phyloP scores from a whole-genome alignment of 2,329 filamentous ascomycete species.

The Dactylellina haptotyla region DNA sequence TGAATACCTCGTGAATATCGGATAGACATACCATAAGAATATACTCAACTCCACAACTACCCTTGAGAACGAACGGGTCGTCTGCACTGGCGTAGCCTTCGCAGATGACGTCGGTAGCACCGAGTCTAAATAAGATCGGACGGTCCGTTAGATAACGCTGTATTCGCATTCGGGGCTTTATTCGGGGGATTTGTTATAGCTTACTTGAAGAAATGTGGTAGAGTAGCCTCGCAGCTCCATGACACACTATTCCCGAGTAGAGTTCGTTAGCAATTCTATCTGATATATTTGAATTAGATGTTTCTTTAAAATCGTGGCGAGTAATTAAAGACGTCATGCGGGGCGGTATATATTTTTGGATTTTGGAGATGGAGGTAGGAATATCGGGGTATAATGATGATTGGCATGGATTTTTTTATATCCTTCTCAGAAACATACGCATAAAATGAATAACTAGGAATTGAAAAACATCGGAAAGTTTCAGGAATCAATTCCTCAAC shows the following conservation, averaged over 20 bases:
- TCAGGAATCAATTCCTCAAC: conserved; percentile 8
- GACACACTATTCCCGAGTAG: conserved; percentile 34
- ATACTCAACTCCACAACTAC: conserved; percentile 93
- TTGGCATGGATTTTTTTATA: not conserved
- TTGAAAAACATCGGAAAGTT: not conserved
- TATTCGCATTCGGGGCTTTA: not conserved
- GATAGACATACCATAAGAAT: conserved; percentile 57
- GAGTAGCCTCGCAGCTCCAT: conserved; percentile 61
- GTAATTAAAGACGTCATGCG: not conserved
- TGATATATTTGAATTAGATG: too few relatives aligned
- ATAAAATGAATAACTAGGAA: conserved; percentile 29
- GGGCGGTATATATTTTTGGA: not conserved
- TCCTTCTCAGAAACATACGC: conserved; percentile 17
- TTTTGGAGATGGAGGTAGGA: not conserved
- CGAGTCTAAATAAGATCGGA: conserved; percentile 71
- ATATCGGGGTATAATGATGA: not conserved
- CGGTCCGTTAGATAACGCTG: conserved; percentile 62
- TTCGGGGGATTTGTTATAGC: conserved; percentile 59
- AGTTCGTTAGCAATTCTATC: conserved; percentile 13
- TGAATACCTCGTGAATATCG: too few relatives aligned
- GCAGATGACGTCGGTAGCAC: conserved; percentile 87
- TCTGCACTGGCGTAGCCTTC: conserved; percentile 82
- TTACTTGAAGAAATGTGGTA: conserved; percentile 70
- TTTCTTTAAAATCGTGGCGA: too few relatives aligned
- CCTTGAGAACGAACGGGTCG: conserved; percentile 85